These are phyloP conservation scores for Aspergillus sp. DNA, from an alignment of 2,329 filamentous ascomycete species.

Conservation along the genomic window DNA sequence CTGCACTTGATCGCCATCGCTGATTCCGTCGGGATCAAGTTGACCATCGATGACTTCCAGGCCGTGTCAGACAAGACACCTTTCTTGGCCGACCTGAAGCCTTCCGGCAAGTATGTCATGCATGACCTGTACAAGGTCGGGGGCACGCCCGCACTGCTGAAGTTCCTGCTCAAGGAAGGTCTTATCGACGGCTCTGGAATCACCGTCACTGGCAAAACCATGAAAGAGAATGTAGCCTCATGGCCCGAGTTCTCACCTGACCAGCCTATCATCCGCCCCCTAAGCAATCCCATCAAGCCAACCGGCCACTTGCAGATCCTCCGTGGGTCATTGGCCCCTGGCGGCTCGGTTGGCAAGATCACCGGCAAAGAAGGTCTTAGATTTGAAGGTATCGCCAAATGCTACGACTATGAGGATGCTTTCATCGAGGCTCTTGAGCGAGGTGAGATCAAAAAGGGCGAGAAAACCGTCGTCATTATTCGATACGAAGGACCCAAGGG, in stretches of 20 bases:
- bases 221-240: conserved; percentile 10
- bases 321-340: conserved; percentile 65
- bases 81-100: conserved; percentile 70
- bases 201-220: conserved; percentile 12
- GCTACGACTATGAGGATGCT: conserved; percentile 65
- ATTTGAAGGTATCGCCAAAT: conserved; percentile 65
- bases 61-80: conserved; percentile 69
- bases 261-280: conserved; percentile 41
- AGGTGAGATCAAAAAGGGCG: conserved; percentile 66
- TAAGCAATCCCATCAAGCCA: conserved; percentile 65
- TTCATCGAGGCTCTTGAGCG: conserved; percentile 65
- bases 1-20: conserved; percentile 79
- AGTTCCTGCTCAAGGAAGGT: conserved; percentile 35
- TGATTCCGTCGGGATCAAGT: conserved; percentile 72
- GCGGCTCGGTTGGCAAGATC: conserved; percentile 68
- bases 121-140: conserved; percentile 47
- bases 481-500: conserved; percentile 70
- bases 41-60: conserved; percentile 78
- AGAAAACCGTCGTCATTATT: conserved; percentile 70
- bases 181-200: conserved; percentile 10
- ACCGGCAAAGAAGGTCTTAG: conserved; percentile 67
- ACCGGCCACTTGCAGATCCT: conserved; percentile 70
- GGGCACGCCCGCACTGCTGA: conserved; percentile 47
- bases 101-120: conserved; percentile 56
- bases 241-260: conserved; percentile 6